phyloP scores from a whole-genome alignment of 2,329 filamentous ascomycete species.

The Chaetomiaceae sp. region DNA sequence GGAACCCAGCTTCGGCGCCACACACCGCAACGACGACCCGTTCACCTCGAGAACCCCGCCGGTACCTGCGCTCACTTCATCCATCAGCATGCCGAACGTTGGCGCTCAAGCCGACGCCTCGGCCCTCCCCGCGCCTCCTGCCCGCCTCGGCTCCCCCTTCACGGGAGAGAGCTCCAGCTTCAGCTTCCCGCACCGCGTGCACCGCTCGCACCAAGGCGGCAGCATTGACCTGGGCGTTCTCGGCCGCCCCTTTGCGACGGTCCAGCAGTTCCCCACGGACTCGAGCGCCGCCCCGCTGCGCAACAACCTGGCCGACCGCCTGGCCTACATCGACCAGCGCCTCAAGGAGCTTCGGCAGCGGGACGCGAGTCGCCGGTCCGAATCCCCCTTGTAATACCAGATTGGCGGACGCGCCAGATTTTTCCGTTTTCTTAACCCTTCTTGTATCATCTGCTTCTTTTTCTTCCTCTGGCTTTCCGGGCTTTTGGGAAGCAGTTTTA shows the following conservation, averaged over 20 bases:
- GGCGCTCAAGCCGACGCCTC: constrained; percentile 26
- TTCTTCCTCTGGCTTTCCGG: constrained; percentile 3
- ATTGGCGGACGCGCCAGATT: background rate
- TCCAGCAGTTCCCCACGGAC: constrained; percentile 42
- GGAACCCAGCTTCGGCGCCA: constrained; percentile 27
- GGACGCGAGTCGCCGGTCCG: constrained; percentile 39
- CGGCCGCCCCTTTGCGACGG: constrained; percentile 50
- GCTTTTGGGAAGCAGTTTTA: constrained; percentile 1
- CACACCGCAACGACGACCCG: constrained; percentile 31
- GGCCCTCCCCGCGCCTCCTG: constrained; percentile 31
- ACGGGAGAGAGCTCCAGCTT: constrained; percentile 44
- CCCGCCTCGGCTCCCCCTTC: constrained; percentile 56
- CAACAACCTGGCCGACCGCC: constrained; percentile 42
- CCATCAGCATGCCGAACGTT: constrained; percentile 26
- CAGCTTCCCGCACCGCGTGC: constrained; percentile 54
- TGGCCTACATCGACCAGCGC: constrained; percentile 54
- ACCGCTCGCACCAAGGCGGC: constrained; percentile 36
- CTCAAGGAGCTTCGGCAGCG: constrained; percentile 48
- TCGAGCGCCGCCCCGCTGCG: constrained; percentile 32
- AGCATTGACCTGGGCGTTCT: constrained; percentile 40
- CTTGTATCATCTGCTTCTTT: constrained; percentile 22
- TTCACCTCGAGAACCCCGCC: constrained; percentile 36
- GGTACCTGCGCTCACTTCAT: constrained; percentile 20
- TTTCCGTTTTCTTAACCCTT: background rate
- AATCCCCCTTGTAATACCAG: constrained; percentile 42